Conservation (phyloP, 192 early-diverging fungal species). For the Coemansia sp. region DNA sequence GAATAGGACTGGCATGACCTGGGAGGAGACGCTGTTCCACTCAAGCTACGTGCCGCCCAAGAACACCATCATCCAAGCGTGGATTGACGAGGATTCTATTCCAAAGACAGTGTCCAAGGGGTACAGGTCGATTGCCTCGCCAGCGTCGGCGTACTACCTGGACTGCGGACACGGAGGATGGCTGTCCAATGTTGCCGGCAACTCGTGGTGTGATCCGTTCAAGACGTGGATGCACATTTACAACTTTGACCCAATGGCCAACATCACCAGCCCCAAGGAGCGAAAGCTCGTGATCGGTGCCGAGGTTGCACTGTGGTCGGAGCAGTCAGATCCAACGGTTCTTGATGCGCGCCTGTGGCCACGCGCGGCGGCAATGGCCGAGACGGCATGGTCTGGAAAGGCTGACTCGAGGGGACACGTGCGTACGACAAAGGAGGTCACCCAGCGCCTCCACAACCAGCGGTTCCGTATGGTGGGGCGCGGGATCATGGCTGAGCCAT, state of each 20-base stretch:
- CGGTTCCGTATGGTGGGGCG: conserved; percentile 69
- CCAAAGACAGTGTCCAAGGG: conserved; percentile 60
- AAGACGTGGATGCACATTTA: conserved; percentile 76
- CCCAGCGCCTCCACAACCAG: conserved; percentile 66
- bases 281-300: conserved; percentile 64
- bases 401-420: conserved; percentile 51
- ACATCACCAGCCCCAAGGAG: conserved; percentile 54
- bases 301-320: conserved; percentile 71
- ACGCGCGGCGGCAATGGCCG: conserved; percentile 64
- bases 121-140: conserved; percentile 64
- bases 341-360: conserved; percentile 71
- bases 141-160: conserved; percentile 66
- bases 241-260: conserved; percentile 61
- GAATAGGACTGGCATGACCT: conserved; percentile 68
- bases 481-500: conserved; percentile 64
- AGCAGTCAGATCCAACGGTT: conserved; percentile 59
- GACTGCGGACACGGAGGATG: conserved; percentile 79
- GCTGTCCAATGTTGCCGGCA: conserved; percentile 65
- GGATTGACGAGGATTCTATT: conserved; percentile 64
- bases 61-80: conserved; percentile 68
- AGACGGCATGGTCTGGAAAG: conserved; percentile 71
- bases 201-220: conserved; percentile 76
- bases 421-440: conserved; percentile 61
- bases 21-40: conserved; percentile 74
- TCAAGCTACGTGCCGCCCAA: conserved; percentile 59